Base-by-base conservation (phyloP, 805 yeast species). In the Metschnikowia lunata region DNA sequence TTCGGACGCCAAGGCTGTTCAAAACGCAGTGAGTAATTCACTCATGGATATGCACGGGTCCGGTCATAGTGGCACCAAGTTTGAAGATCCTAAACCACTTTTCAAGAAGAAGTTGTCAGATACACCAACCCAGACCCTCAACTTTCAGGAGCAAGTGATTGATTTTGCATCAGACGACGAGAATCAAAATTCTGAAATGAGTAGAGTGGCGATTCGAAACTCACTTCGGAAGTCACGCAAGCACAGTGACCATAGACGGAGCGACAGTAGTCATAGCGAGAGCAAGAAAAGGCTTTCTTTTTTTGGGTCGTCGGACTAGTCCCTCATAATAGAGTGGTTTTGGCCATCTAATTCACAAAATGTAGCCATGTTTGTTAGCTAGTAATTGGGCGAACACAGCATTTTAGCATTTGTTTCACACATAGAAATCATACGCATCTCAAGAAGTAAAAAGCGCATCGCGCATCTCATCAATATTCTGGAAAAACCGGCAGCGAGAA, bases 121-220 rank as follows among this genome's bases (percentile, higher is more conserved):
- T 4, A 50, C 56, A 26, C 63, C 58, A 39, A 51, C 56, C 13
- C 69, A 68, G 4, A 54, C 60, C 8, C 51, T 69, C 33, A 61
- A 54, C 26, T 63, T 70, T 28, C 67, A 68, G 47, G 75, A 71
- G 50, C 73, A 71, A 47, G 72, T 70, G 4, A 64, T 71, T 44
- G 75, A 71, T 50, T 71, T 69, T 61, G 75, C 70, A 1, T 68
- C 74, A 10, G 76, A 71, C 48, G 75, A 71, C 49, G 76, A 71
- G 43, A 66, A 64, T 43, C 59, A 62, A 39, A 59, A 59, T 12
- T 63, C 71, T 1, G 55, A 55, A 23, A 65, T 71, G 74, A 71
- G 58, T 51, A 52, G 76, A 13, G 53, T 71, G 30, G 61, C 72
- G 10, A 71, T 71, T 34, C 54, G 76, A 43, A 61, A 63, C 36